Evolutionary conservation across 2,329 filamentous ascomycete species (phyloP).

Genomic region (Fusarium decemcellulare): DNA sequence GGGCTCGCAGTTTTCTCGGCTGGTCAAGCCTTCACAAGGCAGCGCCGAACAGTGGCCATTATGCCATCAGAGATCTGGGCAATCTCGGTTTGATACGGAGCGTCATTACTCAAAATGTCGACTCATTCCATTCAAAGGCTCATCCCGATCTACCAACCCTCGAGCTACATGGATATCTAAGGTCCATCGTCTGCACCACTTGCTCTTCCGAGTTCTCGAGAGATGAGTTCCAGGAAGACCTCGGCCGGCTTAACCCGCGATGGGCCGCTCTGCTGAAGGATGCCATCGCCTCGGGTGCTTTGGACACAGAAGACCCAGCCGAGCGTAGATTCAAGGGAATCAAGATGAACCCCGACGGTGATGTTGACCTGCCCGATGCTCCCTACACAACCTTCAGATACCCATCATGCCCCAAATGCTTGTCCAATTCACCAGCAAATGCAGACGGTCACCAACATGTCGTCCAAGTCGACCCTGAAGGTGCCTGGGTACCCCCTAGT

Average conservation of each 20-base stretch:
- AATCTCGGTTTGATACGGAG: slow-evolving; percentile 78
- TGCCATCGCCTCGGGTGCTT: slow-evolving; percentile 80
- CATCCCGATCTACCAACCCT: slow-evolving; percentile 83
- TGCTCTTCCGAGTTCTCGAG: slow-evolving; percentile 82
- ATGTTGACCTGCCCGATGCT: slow-evolving; percentile 89
- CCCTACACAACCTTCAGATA: slow-evolving; percentile 94
- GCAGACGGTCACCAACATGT: slow-evolving; percentile 67
- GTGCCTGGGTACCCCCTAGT: slow-evolving; percentile 78
- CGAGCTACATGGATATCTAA: slow-evolving; percentile 92
- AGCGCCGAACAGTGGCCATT: slow-evolving; percentile 84
- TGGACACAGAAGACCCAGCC: slow-evolving; percentile 82
- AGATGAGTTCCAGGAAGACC: slow-evolving; percentile 79
- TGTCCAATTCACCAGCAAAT: slow-evolving; percentile 72
- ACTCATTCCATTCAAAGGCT: slow-evolving; percentile 88
- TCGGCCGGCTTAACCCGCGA: slow-evolving; percentile 85
- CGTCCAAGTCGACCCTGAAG: slow-evolving; percentile 83
- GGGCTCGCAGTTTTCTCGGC: slow-evolving; percentile 94
- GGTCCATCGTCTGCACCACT: slow-evolving; percentile 83
- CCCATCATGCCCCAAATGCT: slow-evolving; percentile 87
- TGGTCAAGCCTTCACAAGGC: slow-evolving; percentile 88
- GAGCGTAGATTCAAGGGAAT: slow-evolving; percentile 78
- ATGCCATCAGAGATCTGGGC: slow-evolving; percentile 81
- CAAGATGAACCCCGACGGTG: slow-evolving; percentile 92
- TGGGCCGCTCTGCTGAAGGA: slow-evolving; percentile 85
- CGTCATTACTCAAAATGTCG: slow-evolving; percentile 96